A percentile compares a stretch with the other conserved stretches of the same genome.
Evolutionary conservation across 768 basidiomycete species (phyloP).

Genomic region (Xanthoconium stramineum): DNA sequence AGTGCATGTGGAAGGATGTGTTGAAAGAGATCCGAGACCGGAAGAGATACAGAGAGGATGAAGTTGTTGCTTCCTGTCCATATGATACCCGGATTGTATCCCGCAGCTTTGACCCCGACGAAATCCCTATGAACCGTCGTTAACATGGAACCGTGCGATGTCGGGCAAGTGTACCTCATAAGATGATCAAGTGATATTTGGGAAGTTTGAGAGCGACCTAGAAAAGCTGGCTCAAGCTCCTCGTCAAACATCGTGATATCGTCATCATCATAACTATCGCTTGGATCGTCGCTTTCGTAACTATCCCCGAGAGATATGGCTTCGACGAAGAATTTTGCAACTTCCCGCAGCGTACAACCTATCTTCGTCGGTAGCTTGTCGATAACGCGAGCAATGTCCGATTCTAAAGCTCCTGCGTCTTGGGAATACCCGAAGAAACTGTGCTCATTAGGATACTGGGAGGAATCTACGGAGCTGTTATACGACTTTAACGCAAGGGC

Average conservation of each 20-base stretch:
- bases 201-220: background rate
- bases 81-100: constrained; percentile 59
- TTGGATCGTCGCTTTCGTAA: constrained; percentile 32
- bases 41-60: constrained; percentile 54
- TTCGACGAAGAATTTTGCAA: constrained; percentile 41
- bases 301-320: constrained; percentile 32
- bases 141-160: background rate
- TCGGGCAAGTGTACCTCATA: background rate
- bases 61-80: constrained; percentile 50
- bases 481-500: too few species aligned
- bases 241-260: constrained; percentile 19
- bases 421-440: constrained; percentile 54
- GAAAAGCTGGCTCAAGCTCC: background rate
- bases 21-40: constrained; percentile 47
- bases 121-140: constrained; percentile 45
- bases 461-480: constrained; percentile 46
- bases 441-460: constrained; percentile 63
- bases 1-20: constrained; percentile 62
- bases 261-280: constrained; percentile 37
- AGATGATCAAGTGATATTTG: constrained; percentile 1
- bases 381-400: constrained; percentile 40
- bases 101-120: constrained; percentile 51
- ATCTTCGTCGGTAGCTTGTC: constrained; percentile 42
- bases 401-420: constrained; percentile 38
- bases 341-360: constrained; percentile 43